Percentiles rank a stretch among this genome's conserved stretches.
phyloP scores from a whole-genome alignment of 805 yeast species.

The Monosporozyma aerobia region DNA sequence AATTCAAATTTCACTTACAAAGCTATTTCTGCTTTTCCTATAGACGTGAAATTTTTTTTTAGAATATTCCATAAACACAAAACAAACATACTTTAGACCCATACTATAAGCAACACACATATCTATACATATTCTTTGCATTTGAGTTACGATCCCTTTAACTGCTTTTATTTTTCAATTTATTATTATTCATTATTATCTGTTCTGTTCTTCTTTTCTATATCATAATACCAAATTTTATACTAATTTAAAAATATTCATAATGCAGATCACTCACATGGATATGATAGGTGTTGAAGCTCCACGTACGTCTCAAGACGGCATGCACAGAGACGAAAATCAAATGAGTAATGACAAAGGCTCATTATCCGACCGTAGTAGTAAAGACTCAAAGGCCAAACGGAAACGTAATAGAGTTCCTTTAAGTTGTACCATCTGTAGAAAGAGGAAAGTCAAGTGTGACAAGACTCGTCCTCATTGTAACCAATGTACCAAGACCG shows the following conservation, averaged over 20 bases:
- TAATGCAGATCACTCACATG: background rate
- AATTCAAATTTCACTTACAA: background rate
- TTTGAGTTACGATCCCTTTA: no score
- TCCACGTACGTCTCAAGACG: background rate
- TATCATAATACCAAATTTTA: background rate
- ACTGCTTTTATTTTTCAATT: no score
- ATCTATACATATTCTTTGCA: no score
- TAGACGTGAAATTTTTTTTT: background rate
- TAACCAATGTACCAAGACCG: constrained; percentile 46
- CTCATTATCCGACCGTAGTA: background rate
- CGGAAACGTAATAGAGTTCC: constrained; percentile 41
- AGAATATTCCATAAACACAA: background rate
- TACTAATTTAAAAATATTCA: background rate
- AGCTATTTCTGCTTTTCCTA: background rate
- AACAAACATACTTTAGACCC: background rate
- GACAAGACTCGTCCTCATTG: constrained; percentile 47
- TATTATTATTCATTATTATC: background rate
- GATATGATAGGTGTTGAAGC: background rate
- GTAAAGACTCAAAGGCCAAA: constrained; percentile 13
- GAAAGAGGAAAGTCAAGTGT: constrained; percentile 43
- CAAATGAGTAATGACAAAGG: background rate
- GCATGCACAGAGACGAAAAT: background rate
- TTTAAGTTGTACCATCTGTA: constrained; percentile 39
- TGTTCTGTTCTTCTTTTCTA: background rate
- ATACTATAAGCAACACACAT: background rate